These are phyloP conservation scores for Geosmithia flava DNA, from an alignment of 2,329 filamentous ascomycete species.

Conservation along the genomic window DNA sequence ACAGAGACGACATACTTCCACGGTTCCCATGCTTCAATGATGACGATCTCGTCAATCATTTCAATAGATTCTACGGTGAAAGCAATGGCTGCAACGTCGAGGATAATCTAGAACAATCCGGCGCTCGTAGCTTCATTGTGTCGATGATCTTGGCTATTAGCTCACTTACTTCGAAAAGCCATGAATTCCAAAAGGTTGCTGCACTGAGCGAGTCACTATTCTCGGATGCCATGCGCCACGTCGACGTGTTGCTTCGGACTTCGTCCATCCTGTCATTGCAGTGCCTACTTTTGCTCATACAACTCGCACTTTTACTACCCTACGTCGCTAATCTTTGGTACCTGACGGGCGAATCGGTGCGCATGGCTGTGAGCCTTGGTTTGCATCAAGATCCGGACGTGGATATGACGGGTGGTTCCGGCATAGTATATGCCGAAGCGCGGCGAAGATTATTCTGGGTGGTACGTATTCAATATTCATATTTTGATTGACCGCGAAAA, in stretches of 20 bases:
- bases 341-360: conserved; percentile 9
- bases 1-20: conserved; percentile 7
- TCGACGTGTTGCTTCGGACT: conserved; percentile 3
- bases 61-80: conserved; percentile 6
- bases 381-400: conserved; percentile 8
- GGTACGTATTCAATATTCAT: conserved; percentile 1
- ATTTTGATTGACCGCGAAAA: not conserved
- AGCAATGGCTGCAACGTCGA: not conserved
- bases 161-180: conserved; percentile 7
- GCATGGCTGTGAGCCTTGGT: conserved; percentile 10
- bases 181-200: conserved; percentile 9
- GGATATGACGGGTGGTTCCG: not conserved
- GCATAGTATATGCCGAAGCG: conserved; percentile 1
- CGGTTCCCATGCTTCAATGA: conserved; percentile 8
- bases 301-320: conserved; percentile 7
- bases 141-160: conserved; percentile 8
- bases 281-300: conserved; percentile 8
- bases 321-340: conserved; percentile 9
- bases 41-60: conserved; percentile 4
- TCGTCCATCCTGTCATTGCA: conserved; percentile 5
- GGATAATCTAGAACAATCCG: not conserved
- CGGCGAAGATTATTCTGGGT: conserved; percentile 7
- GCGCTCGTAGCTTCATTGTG: conserved; percentile 4
- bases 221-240: conserved; percentile 6
- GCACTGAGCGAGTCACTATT: conserved; percentile 9